phyloP scores from a whole-genome alignment of 2,329 filamentous ascomycete genomes.

The Calonectria pseudoturangicola region DNA sequence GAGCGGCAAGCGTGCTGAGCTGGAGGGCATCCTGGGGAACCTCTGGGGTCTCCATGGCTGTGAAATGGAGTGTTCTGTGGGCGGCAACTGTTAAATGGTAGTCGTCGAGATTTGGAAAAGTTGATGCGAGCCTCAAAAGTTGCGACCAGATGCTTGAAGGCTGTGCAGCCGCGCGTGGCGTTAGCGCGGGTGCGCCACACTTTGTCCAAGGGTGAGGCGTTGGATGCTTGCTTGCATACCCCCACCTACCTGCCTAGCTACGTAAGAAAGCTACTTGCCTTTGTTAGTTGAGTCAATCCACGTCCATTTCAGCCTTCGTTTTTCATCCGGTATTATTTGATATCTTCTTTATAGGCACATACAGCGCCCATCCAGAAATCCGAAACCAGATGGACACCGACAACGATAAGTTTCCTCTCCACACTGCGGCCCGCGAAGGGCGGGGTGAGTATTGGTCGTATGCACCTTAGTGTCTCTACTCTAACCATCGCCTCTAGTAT shows the following conservation, averaged over 20 bases:
- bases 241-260: constrained; percentile 1
- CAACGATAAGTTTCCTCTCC: constrained; percentile 84
- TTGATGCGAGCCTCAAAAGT: constrained; percentile 49
- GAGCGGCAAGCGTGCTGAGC: constrained; percentile 59
- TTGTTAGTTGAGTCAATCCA: constrained; percentile 33
- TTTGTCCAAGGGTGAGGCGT: not conserved
- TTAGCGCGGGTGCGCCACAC: constrained; percentile 44
- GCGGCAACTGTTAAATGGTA: not conserved
- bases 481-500: constrained; percentile 67
- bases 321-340: not conserved
- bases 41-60: constrained; percentile 60
- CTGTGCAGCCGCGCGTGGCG: constrained; percentile 58
- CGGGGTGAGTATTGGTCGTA: constrained; percentile 74
- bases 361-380: constrained; percentile 23
- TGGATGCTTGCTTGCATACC: constrained; percentile 23
- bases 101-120: constrained; percentile 33
- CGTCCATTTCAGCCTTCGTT: not conserved
- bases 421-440: constrained; percentile 90
- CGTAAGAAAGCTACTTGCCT: constrained; percentile 32
- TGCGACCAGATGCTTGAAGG: constrained; percentile 49
- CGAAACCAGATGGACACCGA: constrained; percentile 57
- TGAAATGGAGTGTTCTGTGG: constrained; percentile 26
- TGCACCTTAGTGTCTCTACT: not conserved
- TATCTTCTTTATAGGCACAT: not conserved
- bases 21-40: constrained; percentile 58